phyloP scores from a whole-genome alignment of 805 yeast genomes.

The Yarrowia divulgata region DNA sequence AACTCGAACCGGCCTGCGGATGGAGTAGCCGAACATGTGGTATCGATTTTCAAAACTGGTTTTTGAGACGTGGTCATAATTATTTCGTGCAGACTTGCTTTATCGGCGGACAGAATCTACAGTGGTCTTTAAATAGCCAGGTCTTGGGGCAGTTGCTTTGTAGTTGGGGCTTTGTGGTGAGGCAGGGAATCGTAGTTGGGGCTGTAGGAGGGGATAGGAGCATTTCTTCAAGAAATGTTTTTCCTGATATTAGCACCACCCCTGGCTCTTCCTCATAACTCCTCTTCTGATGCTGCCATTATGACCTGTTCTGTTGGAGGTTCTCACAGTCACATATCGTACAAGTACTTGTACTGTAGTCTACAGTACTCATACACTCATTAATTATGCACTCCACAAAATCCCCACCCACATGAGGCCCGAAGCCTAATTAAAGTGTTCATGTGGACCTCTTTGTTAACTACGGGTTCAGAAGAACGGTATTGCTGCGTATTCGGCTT shows the following conservation, averaged over 20 bases:
- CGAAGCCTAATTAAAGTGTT: not conserved
- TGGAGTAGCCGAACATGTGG: not conserved
- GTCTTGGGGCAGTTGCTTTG: no score
- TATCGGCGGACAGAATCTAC: not conserved
- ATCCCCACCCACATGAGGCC: constrained; percentile 17
- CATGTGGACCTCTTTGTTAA: not conserved
- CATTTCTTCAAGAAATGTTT: no score
- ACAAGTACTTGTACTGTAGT: no score
- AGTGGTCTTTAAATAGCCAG: not conserved
- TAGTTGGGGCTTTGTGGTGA: no score
- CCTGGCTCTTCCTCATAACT: no score
- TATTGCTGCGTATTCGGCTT: not conserved
- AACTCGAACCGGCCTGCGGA: not conserved
- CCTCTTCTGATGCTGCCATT: no score
- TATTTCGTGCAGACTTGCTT: not conserved
- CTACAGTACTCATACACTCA: no score
- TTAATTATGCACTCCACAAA: no score
- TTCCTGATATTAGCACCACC: no score
- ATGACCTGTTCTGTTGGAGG: no score
- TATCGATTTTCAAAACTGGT: constrained; percentile 13
- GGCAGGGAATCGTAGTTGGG: not conserved
- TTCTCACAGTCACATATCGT: no score
- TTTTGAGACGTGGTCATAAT: not conserved
- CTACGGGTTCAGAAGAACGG: not conserved
- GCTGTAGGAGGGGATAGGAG: no score